Evolutionary conservation across 2,329 filamentous ascomycete genomes (phyloP).

Genomic region (Verticillium klebahnii): DNA sequence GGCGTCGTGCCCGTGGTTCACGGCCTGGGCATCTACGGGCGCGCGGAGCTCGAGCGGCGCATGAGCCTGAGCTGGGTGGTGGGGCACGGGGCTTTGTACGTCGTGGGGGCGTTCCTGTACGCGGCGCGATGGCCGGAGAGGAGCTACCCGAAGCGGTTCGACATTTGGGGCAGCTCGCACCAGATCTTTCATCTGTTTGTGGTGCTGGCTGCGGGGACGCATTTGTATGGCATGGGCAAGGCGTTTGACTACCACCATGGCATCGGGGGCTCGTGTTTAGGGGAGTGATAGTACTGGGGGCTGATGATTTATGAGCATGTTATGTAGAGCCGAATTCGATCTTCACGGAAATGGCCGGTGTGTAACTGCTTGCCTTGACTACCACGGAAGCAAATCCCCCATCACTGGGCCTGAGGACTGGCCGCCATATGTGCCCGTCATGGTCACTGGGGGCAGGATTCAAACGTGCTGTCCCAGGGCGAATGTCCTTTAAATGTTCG

Average conservation of each 20-base stretch:
- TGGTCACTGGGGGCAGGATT: too few relatives aligned
- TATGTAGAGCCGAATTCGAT: too few relatives aligned
- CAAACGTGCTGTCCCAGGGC: too few relatives aligned
- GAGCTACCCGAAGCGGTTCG: slow-evolving; percentile 70
- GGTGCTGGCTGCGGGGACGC: slow-evolving; percentile 72
- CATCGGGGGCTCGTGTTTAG: background rate
- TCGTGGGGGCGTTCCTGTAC: slow-evolving; percentile 80
- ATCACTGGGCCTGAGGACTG: too few relatives aligned
- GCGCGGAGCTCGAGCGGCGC: slow-evolving; percentile 58
- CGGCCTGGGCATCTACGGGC: slow-evolving; percentile 64
- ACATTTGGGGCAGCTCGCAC: slow-evolving; percentile 90
- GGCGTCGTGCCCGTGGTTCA: slow-evolving; percentile 81
- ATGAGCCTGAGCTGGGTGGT: slow-evolving; percentile 81
- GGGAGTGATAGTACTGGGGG: background rate
- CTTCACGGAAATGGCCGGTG: too few relatives aligned
- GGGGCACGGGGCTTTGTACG: slow-evolving; percentile 77
- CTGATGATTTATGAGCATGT: too few relatives aligned
- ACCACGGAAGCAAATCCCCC: too few relatives aligned
- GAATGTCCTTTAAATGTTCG: background rate
- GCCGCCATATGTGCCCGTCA: too few relatives aligned
- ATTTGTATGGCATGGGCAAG: slow-evolving; percentile 74
- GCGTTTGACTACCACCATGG: slow-evolving; percentile 82
- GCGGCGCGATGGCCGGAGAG: slow-evolving; percentile 84
- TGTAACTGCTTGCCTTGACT: too few relatives aligned
- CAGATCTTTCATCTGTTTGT: slow-evolving; percentile 95